These are phyloP conservation scores for Colletotrichum magnum DNA, from an alignment of 2,329 filamentous ascomycete genomes.

Conservation along the genomic window DNA sequence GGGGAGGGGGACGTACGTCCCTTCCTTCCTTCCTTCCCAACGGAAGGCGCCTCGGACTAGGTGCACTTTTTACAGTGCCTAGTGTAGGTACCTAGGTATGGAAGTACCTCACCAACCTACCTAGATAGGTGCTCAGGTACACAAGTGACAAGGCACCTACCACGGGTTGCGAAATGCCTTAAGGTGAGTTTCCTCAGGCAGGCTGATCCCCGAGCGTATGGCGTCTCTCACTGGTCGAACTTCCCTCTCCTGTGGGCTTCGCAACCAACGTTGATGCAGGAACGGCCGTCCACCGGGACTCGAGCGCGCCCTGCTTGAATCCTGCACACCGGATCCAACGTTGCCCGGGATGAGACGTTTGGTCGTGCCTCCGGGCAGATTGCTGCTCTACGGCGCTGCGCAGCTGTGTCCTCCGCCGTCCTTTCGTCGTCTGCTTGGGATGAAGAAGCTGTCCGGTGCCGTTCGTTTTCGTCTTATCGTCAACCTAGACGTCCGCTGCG, in stretches of 20 bases:
- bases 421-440: no score
- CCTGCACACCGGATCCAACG: conserved; percentile 4
- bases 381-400: no score
- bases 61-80: no score
- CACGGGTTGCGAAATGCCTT: not conserved
- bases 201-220: not conserved
- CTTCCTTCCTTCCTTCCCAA: not conserved
- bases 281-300: conserved; percentile 1
- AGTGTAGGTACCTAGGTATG: no score
- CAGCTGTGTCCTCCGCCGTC: not conserved
- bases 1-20: not conserved
- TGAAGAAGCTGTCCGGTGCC: no score
- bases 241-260: not conserved
- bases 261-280: conserved; percentile 17
- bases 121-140: no score
- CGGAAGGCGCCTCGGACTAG: no score
- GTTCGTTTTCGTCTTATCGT: no score
- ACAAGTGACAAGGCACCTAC: no score
- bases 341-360: conserved; percentile 6
- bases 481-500: no score
- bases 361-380: no score
- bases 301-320: conserved; percentile 12
- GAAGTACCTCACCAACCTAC: no score
- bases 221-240: not conserved
- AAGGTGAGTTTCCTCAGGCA: not conserved